A percentile compares a stretch with the other conserved stretches of the same genome.
These are phyloP conservation scores for Penicillium flavigenum DNA, from an alignment of 495 filamentous ascomycete species.

Conservation along the genomic window DNA sequence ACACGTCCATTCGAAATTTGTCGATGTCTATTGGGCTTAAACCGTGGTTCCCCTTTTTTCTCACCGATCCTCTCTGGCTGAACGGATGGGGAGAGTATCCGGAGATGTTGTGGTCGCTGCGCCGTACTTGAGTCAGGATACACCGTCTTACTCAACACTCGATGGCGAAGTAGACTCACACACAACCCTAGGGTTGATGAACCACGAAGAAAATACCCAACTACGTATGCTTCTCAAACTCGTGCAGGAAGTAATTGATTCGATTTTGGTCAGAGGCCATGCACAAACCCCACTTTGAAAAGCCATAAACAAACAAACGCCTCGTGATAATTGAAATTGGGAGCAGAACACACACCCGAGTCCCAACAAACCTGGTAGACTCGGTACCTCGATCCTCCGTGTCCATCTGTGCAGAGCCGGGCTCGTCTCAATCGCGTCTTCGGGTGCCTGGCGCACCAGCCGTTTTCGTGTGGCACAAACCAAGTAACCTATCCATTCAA, in stretches of 20 bases:
- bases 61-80: not conserved
- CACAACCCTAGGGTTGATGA: too few relatives aligned
- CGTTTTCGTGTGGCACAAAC: not conserved
- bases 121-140: constrained; percentile 1
- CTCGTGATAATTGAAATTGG: constrained; percentile 25
- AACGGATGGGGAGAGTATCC: not conserved
- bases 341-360: constrained; percentile 6
- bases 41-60: not conserved
- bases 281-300: constrained; percentile 22
- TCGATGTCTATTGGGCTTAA: not conserved
- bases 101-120: constrained; percentile 1
- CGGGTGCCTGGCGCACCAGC: not conserved
- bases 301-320: constrained; percentile 26
- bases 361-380: constrained; percentile 1
- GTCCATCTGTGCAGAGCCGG: constrained; percentile 1
- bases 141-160: not conserved
- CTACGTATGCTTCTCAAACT: not conserved
- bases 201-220: not conserved
- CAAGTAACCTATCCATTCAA: not conserved
- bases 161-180: not conserved
- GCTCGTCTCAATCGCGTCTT: not conserved
- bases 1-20: not conserved
- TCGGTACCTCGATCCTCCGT: not conserved
- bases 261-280: constrained; percentile 26
- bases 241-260: constrained; percentile 18